phyloP scores from a whole-genome alignment of 441 rosid species.

The Iberis amara region DNA sequence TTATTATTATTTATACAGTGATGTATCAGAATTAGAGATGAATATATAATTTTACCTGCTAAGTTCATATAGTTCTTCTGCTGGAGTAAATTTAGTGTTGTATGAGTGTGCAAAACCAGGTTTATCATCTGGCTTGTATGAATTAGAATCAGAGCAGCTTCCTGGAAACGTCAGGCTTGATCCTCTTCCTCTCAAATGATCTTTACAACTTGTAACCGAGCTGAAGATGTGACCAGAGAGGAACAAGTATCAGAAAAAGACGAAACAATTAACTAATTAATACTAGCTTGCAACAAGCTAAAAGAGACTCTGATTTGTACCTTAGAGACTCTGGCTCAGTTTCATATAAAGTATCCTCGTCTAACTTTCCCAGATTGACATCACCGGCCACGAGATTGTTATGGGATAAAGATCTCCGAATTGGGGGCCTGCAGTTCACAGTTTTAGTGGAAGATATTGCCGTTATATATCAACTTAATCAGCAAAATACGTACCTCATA shows the following conservation, averaged over 20 bases:
- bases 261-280: background rate
- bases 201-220: constrained; percentile 17
- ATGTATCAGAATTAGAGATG: background rate
- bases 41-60: constrained; percentile 19
- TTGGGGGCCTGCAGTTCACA: constrained; percentile 26
- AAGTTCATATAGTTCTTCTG: constrained; percentile 27
- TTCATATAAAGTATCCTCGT: constrained; percentile 26
- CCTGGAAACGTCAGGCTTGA: constrained; percentile 22
- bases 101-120: constrained; percentile 30
- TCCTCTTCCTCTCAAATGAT: constrained; percentile 16
- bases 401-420: constrained; percentile 32
- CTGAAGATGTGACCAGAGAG: constrained; percentile 17
- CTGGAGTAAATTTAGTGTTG: constrained; percentile 21
- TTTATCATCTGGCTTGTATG: constrained; percentile 9
- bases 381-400: constrained; percentile 25
- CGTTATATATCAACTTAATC: constrained; percentile 1
- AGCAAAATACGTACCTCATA: constrained; percentile 42
- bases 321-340: constrained; percentile 28
- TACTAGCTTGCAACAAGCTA: constrained; percentile 10
- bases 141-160: constrained; percentile 22
- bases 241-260: constrained; percentile 1
- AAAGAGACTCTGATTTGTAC: constrained; percentile 19
- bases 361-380: constrained; percentile 26
- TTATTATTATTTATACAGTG: too few species aligned
- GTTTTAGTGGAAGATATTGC: background rate